Percentiles rank a stretch among this genome's conserved stretches.
Conservation (phyloP, 202 grass and related monocot species). For the Panicum virgatum region DNA sequence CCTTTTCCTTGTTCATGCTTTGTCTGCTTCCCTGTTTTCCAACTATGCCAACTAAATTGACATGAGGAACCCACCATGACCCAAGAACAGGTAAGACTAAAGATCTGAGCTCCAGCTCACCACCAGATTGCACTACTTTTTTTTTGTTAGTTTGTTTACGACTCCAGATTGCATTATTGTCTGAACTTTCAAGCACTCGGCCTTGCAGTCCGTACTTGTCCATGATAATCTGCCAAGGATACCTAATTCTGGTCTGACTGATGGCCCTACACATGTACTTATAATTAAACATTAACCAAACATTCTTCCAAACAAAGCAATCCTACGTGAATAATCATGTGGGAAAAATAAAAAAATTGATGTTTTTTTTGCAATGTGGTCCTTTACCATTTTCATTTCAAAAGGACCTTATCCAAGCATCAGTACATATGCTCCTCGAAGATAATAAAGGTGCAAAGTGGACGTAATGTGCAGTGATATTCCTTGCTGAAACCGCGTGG, state of each 20-base stretch:
- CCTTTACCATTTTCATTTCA: constrained; percentile 8
- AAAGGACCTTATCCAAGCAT: constrained; percentile 8
- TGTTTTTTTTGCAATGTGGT: not conserved
- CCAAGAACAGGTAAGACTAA: not conserved
- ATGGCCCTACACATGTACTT: constrained; percentile 33
- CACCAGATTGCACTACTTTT: constrained; percentile 14
- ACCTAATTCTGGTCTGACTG: constrained; percentile 45
- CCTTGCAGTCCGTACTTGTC: constrained; percentile 22
- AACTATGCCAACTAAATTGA: not conserved
- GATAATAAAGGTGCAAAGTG: constrained; percentile 19
- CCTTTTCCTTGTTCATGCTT: not conserved
- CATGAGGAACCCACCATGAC: constrained; percentile 27
- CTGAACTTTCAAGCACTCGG: not conserved
- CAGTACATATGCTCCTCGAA: constrained; percentile 19
- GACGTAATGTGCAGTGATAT: constrained; percentile 20
- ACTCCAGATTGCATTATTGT: constrained; percentile 8
- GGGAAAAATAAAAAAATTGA: not conserved
- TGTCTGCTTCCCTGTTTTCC: not conserved
- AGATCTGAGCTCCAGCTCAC: constrained; percentile 39
- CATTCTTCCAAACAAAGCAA: constrained; percentile 54
- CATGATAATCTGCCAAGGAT: constrained; percentile 34
- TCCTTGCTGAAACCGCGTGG: constrained; percentile 28
- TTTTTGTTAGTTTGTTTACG: constrained; percentile 8
- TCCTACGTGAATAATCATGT: constrained; percentile 22
- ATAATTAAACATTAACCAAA: constrained; percentile 40